Evolutionary conservation across 2,329 filamentous ascomycete genomes (phyloP).

Genomic region (Colletotrichum filicis): DNA sequence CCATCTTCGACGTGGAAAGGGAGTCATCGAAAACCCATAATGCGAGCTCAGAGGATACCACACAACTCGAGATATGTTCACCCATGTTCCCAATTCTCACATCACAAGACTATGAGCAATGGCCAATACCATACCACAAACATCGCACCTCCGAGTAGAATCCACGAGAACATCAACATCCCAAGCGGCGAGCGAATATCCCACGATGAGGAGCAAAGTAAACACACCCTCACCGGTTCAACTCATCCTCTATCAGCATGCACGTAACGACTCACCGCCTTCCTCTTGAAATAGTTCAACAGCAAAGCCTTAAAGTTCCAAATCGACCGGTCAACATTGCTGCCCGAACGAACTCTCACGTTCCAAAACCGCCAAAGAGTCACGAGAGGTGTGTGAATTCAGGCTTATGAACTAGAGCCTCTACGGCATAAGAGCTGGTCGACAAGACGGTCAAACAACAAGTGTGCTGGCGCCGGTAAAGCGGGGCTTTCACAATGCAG

Average conservation of each 20-base stretch:
- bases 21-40: too few relatives aligned
- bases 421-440: background rate
- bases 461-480: constrained; percentile 2
- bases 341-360: background rate
- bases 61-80: too few relatives aligned
- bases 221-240: background rate
- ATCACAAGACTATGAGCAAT: too few relatives aligned
- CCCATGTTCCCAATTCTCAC: too few relatives aligned
- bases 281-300: background rate
- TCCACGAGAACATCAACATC: too few relatives aligned
- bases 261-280: background rate
- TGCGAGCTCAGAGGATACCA: too few relatives aligned
- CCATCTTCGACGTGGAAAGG: too few relatives aligned
- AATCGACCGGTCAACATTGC: background rate
- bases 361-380: background rate
- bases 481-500: background rate
- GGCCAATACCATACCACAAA: too few relatives aligned
- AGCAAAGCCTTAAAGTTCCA: too few relatives aligned
- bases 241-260: background rate
- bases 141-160: too few relatives aligned
- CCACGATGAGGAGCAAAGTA: too few relatives aligned
- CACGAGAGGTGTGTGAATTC: background rate
- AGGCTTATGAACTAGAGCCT: background rate
- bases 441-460: background rate
- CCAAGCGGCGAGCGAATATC: too few relatives aligned